These are phyloP conservation scores for Candida glucosophila DNA, from an alignment of 1,139 yeast genomes.

Conservation along the genomic window DNA sequence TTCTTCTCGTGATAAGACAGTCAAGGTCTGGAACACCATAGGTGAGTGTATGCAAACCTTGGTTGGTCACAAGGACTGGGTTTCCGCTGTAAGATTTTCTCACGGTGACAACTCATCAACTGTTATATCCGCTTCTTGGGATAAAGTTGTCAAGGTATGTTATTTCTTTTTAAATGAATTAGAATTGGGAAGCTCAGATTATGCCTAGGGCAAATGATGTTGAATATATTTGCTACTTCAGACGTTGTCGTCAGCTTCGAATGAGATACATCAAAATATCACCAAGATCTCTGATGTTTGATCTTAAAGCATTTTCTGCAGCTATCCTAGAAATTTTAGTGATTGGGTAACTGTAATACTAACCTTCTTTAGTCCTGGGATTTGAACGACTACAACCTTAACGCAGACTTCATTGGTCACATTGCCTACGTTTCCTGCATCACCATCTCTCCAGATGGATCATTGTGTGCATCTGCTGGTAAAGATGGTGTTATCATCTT, in stretches of 20 bases:
- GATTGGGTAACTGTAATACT: too few species aligned
- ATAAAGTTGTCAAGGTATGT: slow-evolving; percentile 98
- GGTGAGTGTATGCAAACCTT: slow-evolving; percentile 97
- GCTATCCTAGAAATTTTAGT: too few species aligned
- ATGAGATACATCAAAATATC: slow-evolving; percentile 94
- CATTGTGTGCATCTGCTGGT: slow-evolving; percentile 99
- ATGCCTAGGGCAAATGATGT: slow-evolving; percentile 45
- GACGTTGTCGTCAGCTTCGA: slow-evolving; percentile 66
- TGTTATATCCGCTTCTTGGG: slow-evolving; percentile 98
- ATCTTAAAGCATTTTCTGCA: slow-evolving; percentile 5
- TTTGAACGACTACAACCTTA: slow-evolving; percentile 73
- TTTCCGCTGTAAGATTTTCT: slow-evolving; percentile 92
- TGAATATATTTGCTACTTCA: slow-evolving; percentile 97
- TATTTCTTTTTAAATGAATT: slow-evolving; percentile 7
- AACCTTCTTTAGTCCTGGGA: slow-evolving; percentile 76
- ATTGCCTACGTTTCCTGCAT: slow-evolving; percentile 97
- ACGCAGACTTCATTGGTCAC: slow-evolving; percentile 99
- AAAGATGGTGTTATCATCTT: slow-evolving; percentile 98
- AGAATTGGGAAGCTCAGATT: too few species aligned
- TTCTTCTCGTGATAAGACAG: slow-evolving; percentile 98
- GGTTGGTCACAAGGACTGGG: slow-evolving; percentile 98
- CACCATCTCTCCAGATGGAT: slow-evolving; percentile 99
- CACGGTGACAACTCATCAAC: slow-evolving; percentile 68
- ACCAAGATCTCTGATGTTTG: slow-evolving; percentile 94
- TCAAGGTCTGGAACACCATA: slow-evolving; percentile 98